Base-by-base conservation (phyloP, 495 filamentous ascomycete species). In the Xylaria grammica region DNA sequence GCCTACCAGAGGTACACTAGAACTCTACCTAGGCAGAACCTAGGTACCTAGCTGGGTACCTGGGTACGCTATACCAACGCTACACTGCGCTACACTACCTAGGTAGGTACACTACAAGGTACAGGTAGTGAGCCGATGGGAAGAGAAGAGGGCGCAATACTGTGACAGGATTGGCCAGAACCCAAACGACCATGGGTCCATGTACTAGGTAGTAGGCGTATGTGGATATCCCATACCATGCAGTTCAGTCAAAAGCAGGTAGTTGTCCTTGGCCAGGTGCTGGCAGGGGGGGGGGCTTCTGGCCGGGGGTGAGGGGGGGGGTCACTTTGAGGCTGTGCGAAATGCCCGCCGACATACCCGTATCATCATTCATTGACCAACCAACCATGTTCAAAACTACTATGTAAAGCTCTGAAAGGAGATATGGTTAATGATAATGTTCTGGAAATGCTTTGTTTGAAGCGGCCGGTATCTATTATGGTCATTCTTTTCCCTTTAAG, bases 241-340 rank as follows among this genome's bases (percentile, higher is more conserved):
- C 40, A 42, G 40, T 17, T 36, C 40, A 42, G 40, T 42, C 17
- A 42, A 17, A 42, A 42, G 40, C 40, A 42, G 51, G 9, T 34
- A 34, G 29, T 20, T 55, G 34, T 32, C 34, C 51, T 36, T 9
- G 49, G 30, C 49, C 49, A n/a, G n/a, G n/a, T n/a, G n/a, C n/a
- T n/a, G n/a, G n/a, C n/a, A n/a, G n/a, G n/a, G n/a, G n/a, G n/a
- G n/a, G 17, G 49, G 49, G 49, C 49, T 51, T 30, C 26, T 51
- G 17, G n/a, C n/a, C n/a, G n/a, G n/a, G n/a, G n/a, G 32, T 36
- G 32, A 11, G 5, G 5, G 32, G 19, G 51, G 51, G 51, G 19
- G 29, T 36, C 19, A 32, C 9, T 34, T 26, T 34, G 52, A 55
- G 52, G 52, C 52, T 55, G 52, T 55, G 52, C 53, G 53, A 56